Conservation (phyloP, 352 stramenopile genomes). For the Pythium aphanidermatum region DNA sequence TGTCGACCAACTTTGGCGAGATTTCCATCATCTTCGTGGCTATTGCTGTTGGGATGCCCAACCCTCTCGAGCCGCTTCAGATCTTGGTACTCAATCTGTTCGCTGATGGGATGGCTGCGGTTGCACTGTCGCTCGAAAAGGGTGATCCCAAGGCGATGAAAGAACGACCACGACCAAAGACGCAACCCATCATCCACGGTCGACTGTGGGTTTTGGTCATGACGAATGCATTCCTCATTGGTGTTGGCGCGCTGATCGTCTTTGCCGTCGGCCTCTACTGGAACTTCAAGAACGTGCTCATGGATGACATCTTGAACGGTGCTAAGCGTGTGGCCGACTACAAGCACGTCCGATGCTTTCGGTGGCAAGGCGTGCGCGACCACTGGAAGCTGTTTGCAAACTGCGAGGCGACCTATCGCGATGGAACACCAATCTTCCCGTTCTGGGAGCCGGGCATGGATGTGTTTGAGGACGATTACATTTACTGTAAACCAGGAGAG, state of each 20-base stretch:
- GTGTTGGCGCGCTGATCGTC: slow-evolving; percentile 20
- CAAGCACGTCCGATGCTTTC: slow-evolving; percentile 18
- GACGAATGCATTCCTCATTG: slow-evolving; percentile 27
- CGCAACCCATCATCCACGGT: slow-evolving; percentile 29
- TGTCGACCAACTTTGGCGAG: slow-evolving; percentile 91
- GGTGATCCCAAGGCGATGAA: slow-evolving; percentile 23
- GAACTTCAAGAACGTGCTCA: slow-evolving; percentile 28
- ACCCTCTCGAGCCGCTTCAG: slow-evolving; percentile 90
- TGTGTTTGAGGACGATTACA: slow-evolving; percentile 13
- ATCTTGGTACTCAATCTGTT: slow-evolving; percentile 96
- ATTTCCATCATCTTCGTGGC: slow-evolving; percentile 60
- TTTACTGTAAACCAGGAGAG: slow-evolving; percentile 20
- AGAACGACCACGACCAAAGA: slow-evolving; percentile 19
- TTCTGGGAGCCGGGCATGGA: neutral
- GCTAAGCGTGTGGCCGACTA: slow-evolving; percentile 19
- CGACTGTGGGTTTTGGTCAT: slow-evolving; percentile 27
- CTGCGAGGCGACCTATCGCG: slow-evolving; percentile 17
- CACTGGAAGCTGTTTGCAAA: slow-evolving; percentile 26
- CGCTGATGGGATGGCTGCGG: slow-evolving; percentile 75
- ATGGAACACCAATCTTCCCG: slow-evolving; percentile 20
- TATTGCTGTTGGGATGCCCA: slow-evolving; percentile 32
- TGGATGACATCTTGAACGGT: slow-evolving; percentile 23
- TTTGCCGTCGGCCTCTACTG: slow-evolving; percentile 27
- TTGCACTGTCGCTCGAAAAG: slow-evolving; percentile 29
- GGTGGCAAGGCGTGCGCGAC: slow-evolving; percentile 18